phyloP scores from a whole-genome alignment of 164 flowering plant genomes.

The Annona squamosa region DNA sequence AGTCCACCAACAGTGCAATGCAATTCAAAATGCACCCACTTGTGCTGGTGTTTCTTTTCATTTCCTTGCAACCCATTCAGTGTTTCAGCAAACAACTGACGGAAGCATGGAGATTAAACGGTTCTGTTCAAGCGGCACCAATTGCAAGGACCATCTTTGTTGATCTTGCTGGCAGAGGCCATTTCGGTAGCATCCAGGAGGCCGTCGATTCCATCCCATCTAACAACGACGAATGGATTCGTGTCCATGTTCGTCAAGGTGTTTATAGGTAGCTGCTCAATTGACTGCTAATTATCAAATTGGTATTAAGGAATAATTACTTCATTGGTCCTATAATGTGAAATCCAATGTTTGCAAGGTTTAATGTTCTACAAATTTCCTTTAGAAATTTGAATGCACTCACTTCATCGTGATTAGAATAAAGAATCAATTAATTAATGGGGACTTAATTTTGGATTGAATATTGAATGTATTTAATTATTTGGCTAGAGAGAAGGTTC shows the following conservation, averaged over 20 bases:
- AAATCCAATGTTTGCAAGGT: no score
- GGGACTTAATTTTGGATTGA: no score
- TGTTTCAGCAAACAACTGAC: neutral
- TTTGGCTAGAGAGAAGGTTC: slow-evolving; percentile 40
- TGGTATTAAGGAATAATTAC: no score
- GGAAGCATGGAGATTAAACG: neutral
- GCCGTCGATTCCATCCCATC: slow-evolving; percentile 29
- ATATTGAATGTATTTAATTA: no score
- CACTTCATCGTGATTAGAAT: no score
- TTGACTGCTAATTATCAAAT: no score
- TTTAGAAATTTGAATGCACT: no score
- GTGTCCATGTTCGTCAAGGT: slow-evolving; percentile 14
- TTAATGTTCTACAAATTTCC: no score
- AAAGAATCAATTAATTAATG: no score
- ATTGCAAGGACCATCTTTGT: slow-evolving; percentile 13
- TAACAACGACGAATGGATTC: slow-evolving; percentile 18
- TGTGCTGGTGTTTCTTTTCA: neutral
- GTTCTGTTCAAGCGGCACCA: neutral
- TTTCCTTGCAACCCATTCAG: neutral
- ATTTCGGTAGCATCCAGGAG: slow-evolving; percentile 21
- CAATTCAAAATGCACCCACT: neutral
- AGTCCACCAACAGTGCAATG: neutral
- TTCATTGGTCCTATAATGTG: no score
- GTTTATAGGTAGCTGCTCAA: slow-evolving; percentile 14
- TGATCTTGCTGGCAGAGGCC: slow-evolving; percentile 12